These are phyloP conservation scores for Epichloe coenophiala DNA, from an alignment of 2,329 filamentous ascomycete genomes.

Conservation along the genomic window DNA sequence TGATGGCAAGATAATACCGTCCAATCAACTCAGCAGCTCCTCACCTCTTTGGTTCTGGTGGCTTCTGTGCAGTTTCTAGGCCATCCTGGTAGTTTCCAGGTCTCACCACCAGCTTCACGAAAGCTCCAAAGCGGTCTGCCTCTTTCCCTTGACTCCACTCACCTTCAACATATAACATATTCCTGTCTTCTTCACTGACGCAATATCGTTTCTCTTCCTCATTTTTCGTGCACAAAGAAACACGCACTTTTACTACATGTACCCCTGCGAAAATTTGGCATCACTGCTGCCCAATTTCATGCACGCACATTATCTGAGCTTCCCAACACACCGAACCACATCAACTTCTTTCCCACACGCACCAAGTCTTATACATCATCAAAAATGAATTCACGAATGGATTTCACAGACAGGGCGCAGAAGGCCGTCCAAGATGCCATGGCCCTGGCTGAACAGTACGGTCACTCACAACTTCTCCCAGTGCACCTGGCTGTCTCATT, in stretches of 20 bases:
- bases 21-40: conserved; percentile 12
- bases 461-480: conserved; percentile 80
- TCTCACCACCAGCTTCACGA: conserved; percentile 3
- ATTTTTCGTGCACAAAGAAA: not conserved
- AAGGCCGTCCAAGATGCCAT: conserved; percentile 84
- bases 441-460: conserved; percentile 75
- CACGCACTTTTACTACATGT: not conserved
- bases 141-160: not conserved
- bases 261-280: not conserved
- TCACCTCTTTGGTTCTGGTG: conserved; percentile 17
- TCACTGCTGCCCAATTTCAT: conserved; percentile 1
- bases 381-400: conserved; percentile 63
- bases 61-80: conserved; percentile 17
- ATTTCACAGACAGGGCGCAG: conserved; percentile 88
- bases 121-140: not conserved
- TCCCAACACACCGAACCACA: not conserved
- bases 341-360: not conserved
- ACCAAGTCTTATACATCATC: not conserved
- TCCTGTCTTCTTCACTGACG: not conserved
- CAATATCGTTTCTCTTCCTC: not conserved
- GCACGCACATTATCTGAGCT: not conserved
- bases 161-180: conserved; percentile 1
- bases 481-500: conserved; percentile 79
- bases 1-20: conserved; percentile 14
- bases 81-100: conserved; percentile 10